Evolutionary conservation across 2,329 filamentous ascomycete genomes (phyloP), one percentile per base, ranked within the genome.

Genomic region (Periconia digitata): DNA sequence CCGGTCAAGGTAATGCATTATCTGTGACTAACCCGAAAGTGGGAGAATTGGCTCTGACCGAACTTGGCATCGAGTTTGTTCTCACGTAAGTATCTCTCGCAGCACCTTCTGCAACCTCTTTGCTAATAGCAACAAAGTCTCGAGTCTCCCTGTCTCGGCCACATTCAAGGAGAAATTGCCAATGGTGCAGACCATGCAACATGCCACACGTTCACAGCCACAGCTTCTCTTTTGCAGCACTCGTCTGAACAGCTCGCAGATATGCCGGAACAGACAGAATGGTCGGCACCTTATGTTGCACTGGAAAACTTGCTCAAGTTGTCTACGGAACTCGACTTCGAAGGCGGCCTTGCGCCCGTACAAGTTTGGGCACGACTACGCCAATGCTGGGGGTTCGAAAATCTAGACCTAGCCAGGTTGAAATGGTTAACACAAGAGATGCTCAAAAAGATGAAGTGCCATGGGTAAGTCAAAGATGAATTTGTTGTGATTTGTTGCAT

Each of bases 291-390:
- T 7, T 21, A 50, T 22, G 10, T 45, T 10, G 56, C 54, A 17
- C 50, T 64, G 4, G 56, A 64, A 20, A 56, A 54, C 8, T 46
- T 66, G 6, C 50, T 54, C 46, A 50, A 39, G 36, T 58, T 57
- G 13, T 49, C 55, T 4, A 56, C 56, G 8, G 10, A 21, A n/a
- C 32, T 43, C n/a, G 27, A 32, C 6, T 34, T 43, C 13, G 41
- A 43, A 13, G 41, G 41, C 5, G 64, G 69, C 21, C 46, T 71
- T 8, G 72, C 69, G 2, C 70, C 69, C 1, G 57, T 72, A 0
- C 69, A 72, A 41, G 69, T 63, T 3, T 71, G 69, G 70, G 58
- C 67, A 37, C 49, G 60, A 18, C 58, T 72, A 8, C 55, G 55
- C 12, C 40, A 47, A 18, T 60, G 62, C 47, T 49, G 55, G 2